Base-by-base conservation (phyloP, 75 land plant species). In the Pinus tabuliformis region DNA sequence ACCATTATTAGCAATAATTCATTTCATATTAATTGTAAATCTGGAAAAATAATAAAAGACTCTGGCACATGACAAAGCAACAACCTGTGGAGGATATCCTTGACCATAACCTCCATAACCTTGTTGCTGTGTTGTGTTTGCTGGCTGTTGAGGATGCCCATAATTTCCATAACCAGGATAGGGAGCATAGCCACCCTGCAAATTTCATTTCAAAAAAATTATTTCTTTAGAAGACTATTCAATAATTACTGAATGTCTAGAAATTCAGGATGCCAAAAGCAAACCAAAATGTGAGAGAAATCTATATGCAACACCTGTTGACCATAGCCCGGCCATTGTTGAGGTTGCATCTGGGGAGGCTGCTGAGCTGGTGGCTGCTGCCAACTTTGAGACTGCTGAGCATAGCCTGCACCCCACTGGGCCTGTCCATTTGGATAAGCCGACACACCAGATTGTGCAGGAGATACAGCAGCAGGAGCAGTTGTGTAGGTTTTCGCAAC, bases 391-490 rank as follows among this genome's bases (percentile, higher is more conserved):
- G 92, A 77, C 71, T 90, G 86, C 57, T 77, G 86, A 52, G 80
- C 91, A 86, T 91, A 94, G 39, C 88, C 87, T 64, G 88, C 81
- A 37, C 86, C 59, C 95, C 93, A 91, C 70, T 92, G 97, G 56
- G 80, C 83, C 71, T 91, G 97, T 0, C 86, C 83, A 83, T 73
- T 86, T 56, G 90, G 83, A 82, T 90, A 92, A 16, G 77, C 85
- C 60, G 89, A 82, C 74, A 70, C 78, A 21, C 76, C 74, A 7
- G 92, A 79, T 62, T 89, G 86, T 54, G 85, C 79, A 58, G 90
- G 77, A 52, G 90, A 77, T 20, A 83, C 77, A 37, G 74, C 80
- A 36, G 76, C 65, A 56, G 56, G 28, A 18, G 77, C 73, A 56
- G 76, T 82, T 62, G 87, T 58, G 42, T 80, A 82, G 18, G 90